Conservation (phyloP, 2,329 filamentous ascomycete species). For the Epichloe amarillans region DNA sequence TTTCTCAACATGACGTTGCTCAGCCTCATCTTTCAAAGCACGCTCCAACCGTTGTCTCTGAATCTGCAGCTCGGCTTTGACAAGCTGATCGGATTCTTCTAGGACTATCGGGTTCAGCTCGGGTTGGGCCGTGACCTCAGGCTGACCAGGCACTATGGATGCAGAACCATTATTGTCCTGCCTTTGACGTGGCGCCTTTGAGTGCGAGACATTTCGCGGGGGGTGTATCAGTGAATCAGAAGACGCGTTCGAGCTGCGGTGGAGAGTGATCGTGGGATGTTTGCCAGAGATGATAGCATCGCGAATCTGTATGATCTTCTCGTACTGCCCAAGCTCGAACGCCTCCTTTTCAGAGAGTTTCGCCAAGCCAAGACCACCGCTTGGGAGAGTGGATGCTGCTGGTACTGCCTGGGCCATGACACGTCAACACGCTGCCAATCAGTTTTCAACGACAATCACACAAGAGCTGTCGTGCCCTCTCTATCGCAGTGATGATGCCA, state of each 20-base stretch:
- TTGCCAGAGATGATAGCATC: slow-evolving; percentile 69
- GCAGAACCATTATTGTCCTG: background rate
- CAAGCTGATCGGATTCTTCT: slow-evolving; percentile 73
- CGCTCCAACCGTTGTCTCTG: slow-evolving; percentile 74
- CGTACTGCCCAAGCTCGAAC: slow-evolving; percentile 54
- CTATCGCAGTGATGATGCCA: background rate
- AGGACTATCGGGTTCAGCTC: slow-evolving; percentile 73
- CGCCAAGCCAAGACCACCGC: background rate
- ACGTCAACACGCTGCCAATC: background rate
- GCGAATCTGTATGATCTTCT: slow-evolving; percentile 67
- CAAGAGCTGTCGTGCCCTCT: background rate
- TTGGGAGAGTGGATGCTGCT: background rate
- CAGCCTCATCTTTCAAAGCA: slow-evolving; percentile 61
- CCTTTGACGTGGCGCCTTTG: background rate
- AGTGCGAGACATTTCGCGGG: background rate
- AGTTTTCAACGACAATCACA: background rate
- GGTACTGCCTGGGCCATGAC: slow-evolving; percentile 4
- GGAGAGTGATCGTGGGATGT: slow-evolving; percentile 49
- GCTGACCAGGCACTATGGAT: slow-evolving; percentile 9
- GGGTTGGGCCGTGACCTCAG: slow-evolving; percentile 38
- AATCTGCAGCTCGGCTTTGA: slow-evolving; percentile 67
- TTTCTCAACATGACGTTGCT: slow-evolving; percentile 39
- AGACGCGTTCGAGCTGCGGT: slow-evolving; percentile 24
- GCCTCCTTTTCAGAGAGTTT: slow-evolving; percentile 31
- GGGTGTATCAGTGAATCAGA: slow-evolving; percentile 7